A percentile compares a stretch with the other conserved stretches of the same genome.
Evolutionary conservation across 2,329 filamentous ascomycete species (phyloP).

Genomic region (Lizonia empirigonia): DNA sequence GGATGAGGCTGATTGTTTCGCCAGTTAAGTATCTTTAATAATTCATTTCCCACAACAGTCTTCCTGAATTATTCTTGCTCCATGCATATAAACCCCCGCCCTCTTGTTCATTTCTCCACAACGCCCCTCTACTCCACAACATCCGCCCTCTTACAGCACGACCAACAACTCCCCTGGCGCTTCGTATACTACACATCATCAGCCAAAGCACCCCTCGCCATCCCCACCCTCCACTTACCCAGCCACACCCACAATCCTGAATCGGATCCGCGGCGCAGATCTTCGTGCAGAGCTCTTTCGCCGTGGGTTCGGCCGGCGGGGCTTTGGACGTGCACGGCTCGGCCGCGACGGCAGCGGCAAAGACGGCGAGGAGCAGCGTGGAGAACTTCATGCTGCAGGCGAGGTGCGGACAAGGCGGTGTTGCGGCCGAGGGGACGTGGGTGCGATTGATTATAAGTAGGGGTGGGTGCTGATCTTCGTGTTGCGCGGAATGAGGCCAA

Average conservation of each 20-base stretch:
- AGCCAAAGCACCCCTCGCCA: neutral
- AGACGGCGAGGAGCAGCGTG: neutral
- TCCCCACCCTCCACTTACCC: neutral
- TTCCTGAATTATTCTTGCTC: too few relatives aligned
- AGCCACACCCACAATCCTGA: neutral
- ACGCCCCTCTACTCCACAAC: neutral
- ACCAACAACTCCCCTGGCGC: slow-evolving; percentile 2
- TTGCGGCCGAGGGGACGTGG: too few relatives aligned
- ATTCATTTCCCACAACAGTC: too few relatives aligned
- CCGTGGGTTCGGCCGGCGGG: neutral
- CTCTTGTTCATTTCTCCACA: too few relatives aligned
- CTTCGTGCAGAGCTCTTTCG: neutral
- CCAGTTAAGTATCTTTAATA: too few relatives aligned
- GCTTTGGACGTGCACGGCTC: neutral
- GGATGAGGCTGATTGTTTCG: too few relatives aligned
- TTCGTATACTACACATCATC: neutral
- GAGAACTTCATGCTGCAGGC: slow-evolving; percentile 3
- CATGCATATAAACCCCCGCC: too few relatives aligned
- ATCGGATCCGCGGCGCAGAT: neutral
- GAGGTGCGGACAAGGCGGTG: too few relatives aligned
- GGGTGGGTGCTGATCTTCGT: neutral
- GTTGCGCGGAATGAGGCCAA: neutral
- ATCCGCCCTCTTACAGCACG: slow-evolving; percentile 1
- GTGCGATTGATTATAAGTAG: neutral
- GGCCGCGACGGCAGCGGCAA: neutral